Base-by-base conservation (phyloP, 1,284 basidiomycete species). In the Irpex sp. region DNA sequence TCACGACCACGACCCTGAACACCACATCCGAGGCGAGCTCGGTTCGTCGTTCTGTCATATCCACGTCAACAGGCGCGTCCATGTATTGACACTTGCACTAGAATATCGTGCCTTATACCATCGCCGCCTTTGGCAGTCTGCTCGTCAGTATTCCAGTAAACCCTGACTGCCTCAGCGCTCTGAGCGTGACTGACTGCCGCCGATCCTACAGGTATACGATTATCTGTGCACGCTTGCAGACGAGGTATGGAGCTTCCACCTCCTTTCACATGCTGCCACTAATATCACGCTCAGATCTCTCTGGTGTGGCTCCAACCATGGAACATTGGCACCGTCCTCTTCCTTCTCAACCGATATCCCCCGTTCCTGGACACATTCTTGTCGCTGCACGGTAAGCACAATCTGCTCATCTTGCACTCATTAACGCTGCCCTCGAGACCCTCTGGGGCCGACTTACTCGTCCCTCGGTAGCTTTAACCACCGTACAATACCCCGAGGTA, bases 341-440 rank as follows among this genome's bases (percentile, higher is more conserved):
- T 78, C 67, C 66, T 78, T 37, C 61, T 78, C 17, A 80, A 80
- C 65, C 75, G 79, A 54, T 80, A 80, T 64, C 68, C 77, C 49
- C 79, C 79, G 1, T 79, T 79, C 64, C 64, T 79, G 26, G 78
- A 79, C 63, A 78, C 75, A 3, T 74, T 79, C 58, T 54, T 80
- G 62, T 70, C 72, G 17, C 65, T 80, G n/a, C 66, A 72, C 35
- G 63, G 78, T 76, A 60, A 43, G 76, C 31, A 70, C 55, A 13
- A 13, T 61, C 19, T 36, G 33, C 56, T 60, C 31, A 3, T 39
- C 35, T 33, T n/a, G 36, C 49, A 8, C 21, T 15, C 11, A 17
- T 46, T 57, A 21, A 17, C 19, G 8, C 49, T 47, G n/a, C 36
- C 43, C 11, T 11, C 43, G 43, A 11, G 43, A 7, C n/a, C 13